Conservation (phyloP, 2,329 filamentous ascomycete genomes). For the Phyllosticta ampelicida region DNA sequence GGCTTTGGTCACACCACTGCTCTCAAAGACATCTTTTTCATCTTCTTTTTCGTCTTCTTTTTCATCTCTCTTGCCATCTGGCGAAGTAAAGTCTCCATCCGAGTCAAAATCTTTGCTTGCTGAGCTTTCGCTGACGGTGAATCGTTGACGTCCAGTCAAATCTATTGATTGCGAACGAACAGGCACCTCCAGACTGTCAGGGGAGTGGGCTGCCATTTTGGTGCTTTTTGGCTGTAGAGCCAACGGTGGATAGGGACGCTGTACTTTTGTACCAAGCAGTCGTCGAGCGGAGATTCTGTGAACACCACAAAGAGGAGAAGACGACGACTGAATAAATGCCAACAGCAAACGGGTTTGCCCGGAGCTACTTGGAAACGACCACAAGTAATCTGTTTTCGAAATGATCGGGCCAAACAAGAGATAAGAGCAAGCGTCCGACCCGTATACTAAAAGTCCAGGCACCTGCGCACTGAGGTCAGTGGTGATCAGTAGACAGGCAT, state of each 20-base stretch:
- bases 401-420: neutral
- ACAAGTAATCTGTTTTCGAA: neutral
- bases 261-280: neutral
- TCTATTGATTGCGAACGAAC: conserved; percentile 3
- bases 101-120: conserved; percentile 6
- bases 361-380: neutral
- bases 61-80: conserved; percentile 1
- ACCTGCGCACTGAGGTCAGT: no score
- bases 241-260: neutral
- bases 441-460: neutral
- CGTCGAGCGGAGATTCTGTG: neutral
- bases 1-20: neutral
- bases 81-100: neutral
- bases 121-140: neutral
- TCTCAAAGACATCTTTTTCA: neutral
- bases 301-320: neutral
- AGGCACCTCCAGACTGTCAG: neutral
- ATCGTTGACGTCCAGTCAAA: neutral
- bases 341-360: neutral
- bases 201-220: neutral
- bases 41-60: neutral
- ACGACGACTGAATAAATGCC: neutral
- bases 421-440: neutral
- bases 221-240: neutral
- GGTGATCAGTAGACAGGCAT: neutral